Base-by-base conservation (phyloP, 805 yeast species). In the Metschnikowia corniflorae region DNA sequence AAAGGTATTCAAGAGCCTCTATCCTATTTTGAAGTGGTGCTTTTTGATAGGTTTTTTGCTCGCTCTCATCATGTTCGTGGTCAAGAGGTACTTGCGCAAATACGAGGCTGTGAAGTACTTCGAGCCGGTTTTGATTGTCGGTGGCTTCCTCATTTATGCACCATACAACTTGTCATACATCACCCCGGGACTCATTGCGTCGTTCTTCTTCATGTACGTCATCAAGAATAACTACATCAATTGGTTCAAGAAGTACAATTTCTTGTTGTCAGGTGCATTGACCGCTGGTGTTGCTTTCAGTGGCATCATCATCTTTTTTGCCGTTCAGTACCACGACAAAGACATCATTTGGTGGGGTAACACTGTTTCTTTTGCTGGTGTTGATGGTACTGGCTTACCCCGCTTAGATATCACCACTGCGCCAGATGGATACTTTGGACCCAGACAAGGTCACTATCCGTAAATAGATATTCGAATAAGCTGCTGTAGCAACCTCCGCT, bases 291-390 rank as follows among this genome's bases (percentile, higher is more conserved):
- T 67, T 43, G 69, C 72, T 20, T 60, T 62, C 52, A 55, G 62
- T 20, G 53, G 60, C 3, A 56, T 65, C 45, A 55, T 65, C 31
- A 63, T 65, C 34, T 65, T 64, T 51, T 63, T 65, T 42, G 49
- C 58, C 23, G 50, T 47, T 33, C 49, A 45, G 29, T 53, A 42
- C 35, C 41, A 44, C 53, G 18, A 18, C 24, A 22, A 43, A 49
- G 50, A 58, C 62, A 33, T 49, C 16, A 33, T 37, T 4, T 82
- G 89, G 89, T 82, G 88, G 88, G 88, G 87, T 14, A 73, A 70
- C 35, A 55, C 51, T 26, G 77, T 73, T 26, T 28, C 51, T 0
- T 50, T 43, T 32, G 42, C 28, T 0, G 74, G 74, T 33, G 31
- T 58, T 26, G 74, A 70, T 31, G 63, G 60, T 26, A 33, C 31